These are phyloP conservation scores for Cytospora mali DNA, from an alignment of 2,329 filamentous ascomycete species.

Conservation along the genomic window DNA sequence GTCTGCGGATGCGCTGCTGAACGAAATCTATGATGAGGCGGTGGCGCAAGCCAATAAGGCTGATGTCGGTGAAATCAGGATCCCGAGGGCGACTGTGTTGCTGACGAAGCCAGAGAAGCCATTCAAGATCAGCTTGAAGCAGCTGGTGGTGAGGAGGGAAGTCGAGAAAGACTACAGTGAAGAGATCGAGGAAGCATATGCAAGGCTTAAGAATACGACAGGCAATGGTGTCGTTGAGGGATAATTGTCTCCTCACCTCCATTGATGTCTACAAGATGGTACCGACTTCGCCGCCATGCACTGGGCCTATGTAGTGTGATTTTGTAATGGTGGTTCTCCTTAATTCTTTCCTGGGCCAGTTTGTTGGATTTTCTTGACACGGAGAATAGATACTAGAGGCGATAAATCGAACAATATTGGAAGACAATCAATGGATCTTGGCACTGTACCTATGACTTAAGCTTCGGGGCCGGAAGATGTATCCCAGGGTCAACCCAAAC, in stretches of 20 bases:
- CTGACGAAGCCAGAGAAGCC: background rate
- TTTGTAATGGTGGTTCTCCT: no score
- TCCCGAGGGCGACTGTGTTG: background rate
- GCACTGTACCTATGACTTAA: no score
- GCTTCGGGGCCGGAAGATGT: no score
- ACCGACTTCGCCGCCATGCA: no score
- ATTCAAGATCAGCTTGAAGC: background rate
- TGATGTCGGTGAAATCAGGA: background rate
- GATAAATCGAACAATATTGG: no score
- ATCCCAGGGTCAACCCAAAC: no score
- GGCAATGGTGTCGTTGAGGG: background rate
- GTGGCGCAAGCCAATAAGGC: background rate
- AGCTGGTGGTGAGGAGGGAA: background rate
- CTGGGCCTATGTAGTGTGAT: no score
- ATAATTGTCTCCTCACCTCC: background rate
- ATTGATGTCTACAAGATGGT: background rate
- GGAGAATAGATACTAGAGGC: no score
- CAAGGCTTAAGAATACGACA: background rate
- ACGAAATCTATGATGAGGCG: background rate
- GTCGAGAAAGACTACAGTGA: background rate
- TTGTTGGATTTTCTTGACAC: no score
- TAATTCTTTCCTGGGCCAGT: no score
- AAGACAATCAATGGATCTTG: no score
- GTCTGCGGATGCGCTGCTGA: background rate
- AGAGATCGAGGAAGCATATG: background rate